Evolutionary conservation across 164 flowering plant genomes (phyloP), one percentile per base, ranked within the genome.

Genomic region (Paratinospora sagittata): DNA sequence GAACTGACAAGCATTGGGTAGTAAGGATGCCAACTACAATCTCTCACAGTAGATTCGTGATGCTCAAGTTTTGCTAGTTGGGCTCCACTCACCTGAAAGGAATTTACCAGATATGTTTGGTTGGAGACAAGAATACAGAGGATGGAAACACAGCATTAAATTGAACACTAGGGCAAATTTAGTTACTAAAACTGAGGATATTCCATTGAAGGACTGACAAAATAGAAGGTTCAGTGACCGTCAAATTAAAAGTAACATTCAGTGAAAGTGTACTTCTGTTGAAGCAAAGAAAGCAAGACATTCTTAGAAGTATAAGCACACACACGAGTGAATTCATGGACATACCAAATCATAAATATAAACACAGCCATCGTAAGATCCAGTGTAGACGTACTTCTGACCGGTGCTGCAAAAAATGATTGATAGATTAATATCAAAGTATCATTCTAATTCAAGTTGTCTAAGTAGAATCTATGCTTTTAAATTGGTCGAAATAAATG

Each of bases 11-110:
- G 87, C 86, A 81, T 86, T 0, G 97, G 94, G 68, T 88, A 83
- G 63, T 52, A 36, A 1, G 97, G 97, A 73, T 92, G 96, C 97
- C 97, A 90, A 70, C 87, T 87, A 67, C 96, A 92, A 70, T 90
- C 97, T 77, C 97, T 87, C 14, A 92, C 91, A 0, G 89, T 76
- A 36, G 88, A 72, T 17, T 49, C 70, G 66, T 90, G 96, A 78
- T 87, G 79, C 61, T 73, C 73, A 3, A 90, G 85, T 65, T 72
- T 83, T 3, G 87, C 92, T 27, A 89, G 89, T 76, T 75, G 84
- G 23, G 75, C 86, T 66, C 94, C 94, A 69, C 76, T 89, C 34
- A 89, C 82, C 97, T 92, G 68, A 33, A 68, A 45, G 17, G 57
- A 39, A 52, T 52, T 52, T 3, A 16, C 58, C 16, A 52, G 58